Conservation (phyloP, 805 yeast genomes). For the Debaryomyces hansenii region DNA sequence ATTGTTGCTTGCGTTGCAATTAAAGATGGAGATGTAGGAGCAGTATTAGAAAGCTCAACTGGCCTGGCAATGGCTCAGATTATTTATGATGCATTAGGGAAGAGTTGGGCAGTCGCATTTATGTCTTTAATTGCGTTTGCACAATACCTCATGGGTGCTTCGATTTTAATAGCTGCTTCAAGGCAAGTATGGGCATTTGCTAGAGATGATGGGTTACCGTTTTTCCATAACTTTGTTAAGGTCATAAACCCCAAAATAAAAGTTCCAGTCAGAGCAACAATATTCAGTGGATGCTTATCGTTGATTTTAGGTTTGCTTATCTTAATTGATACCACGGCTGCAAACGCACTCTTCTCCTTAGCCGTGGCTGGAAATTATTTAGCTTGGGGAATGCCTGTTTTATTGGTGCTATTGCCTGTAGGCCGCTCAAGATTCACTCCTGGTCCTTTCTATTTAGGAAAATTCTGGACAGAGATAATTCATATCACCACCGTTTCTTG, state of each 20-base stretch:
- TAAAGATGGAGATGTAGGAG: slow-evolving; percentile 21
- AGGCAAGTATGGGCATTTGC: slow-evolving; percentile 33
- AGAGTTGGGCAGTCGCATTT: slow-evolving; percentile 29
- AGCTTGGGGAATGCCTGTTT: slow-evolving; percentile 53
- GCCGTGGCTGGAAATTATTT: slow-evolving; percentile 44
- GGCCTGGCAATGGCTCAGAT: slow-evolving; percentile 33
- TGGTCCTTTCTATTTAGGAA: slow-evolving; percentile 64
- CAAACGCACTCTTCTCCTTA: slow-evolving; percentile 45
- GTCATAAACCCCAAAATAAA: slow-evolving; percentile 22
- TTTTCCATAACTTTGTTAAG: slow-evolving; percentile 16
- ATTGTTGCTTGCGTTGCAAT: slow-evolving; percentile 24
- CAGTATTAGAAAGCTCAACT: slow-evolving; percentile 17
- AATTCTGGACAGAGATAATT: slow-evolving; percentile 40
- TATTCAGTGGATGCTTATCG: slow-evolving; percentile 34
- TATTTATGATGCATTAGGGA: slow-evolving; percentile 29
- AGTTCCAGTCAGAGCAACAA: slow-evolving; percentile 28
- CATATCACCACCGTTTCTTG: slow-evolving; percentile 42
- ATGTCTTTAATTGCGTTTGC: slow-evolving; percentile 28
- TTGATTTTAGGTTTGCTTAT: slow-evolving; percentile 39
- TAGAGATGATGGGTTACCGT: slow-evolving; percentile 32
- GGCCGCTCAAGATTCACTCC: slow-evolving; percentile 54
- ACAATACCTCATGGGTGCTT: slow-evolving; percentile 33
- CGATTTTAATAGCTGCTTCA: slow-evolving; percentile 26
- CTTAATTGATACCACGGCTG: slow-evolving; percentile 41
- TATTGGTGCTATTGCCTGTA: slow-evolving; percentile 44